Percentiles rank a stretch among this genome's conserved stretches.
phyloP scores from a whole-genome alignment of 1,284 basidiomycete genomes.

The Tilletia horrida region DNA sequence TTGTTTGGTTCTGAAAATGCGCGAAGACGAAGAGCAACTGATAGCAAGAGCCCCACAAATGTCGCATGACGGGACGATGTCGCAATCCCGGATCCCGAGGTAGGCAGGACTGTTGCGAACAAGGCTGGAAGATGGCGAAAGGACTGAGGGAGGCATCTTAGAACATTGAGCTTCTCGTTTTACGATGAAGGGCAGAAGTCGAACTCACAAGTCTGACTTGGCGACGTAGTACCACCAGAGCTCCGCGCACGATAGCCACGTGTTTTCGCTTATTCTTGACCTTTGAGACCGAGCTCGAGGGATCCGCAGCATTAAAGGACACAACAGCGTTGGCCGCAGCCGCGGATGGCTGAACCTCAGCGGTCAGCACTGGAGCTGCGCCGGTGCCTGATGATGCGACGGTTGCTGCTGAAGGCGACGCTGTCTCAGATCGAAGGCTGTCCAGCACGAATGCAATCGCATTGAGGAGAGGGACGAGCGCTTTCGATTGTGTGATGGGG shows the following conservation, averaged over 20 bases:
- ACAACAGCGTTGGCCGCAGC: not conserved
- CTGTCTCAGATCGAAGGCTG: not conserved
- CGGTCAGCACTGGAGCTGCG: not conserved
- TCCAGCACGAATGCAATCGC: slow-evolving; percentile 38
- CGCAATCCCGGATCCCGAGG: slow-evolving; percentile 1
- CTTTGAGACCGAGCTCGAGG: not conserved
- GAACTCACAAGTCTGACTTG: not conserved
- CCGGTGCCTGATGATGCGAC: not conserved
- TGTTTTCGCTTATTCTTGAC: not conserved
- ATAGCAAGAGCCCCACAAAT: slow-evolving; percentile 39
- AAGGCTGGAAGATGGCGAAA: slow-evolving; percentile 33
- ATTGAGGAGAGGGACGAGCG: slow-evolving; percentile 29
- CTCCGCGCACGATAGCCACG: not conserved
- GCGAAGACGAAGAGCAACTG: slow-evolving; percentile 37
- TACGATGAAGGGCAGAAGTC: not conserved
- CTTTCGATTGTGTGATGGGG: not conserved
- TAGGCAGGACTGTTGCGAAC: slow-evolving; percentile 18
- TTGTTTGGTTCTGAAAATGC: slow-evolving; percentile 37
- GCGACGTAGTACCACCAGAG: not conserved
- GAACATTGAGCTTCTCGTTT: not conserved
- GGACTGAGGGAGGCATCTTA: slow-evolving; percentile 15
- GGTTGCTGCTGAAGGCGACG: not conserved
- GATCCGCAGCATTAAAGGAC: not conserved
- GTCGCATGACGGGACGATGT: slow-evolving; percentile 28
- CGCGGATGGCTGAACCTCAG: not conserved